Conservation (phyloP, 805 yeast genomes). For the Saccharomycopsis sp. region DNA sequence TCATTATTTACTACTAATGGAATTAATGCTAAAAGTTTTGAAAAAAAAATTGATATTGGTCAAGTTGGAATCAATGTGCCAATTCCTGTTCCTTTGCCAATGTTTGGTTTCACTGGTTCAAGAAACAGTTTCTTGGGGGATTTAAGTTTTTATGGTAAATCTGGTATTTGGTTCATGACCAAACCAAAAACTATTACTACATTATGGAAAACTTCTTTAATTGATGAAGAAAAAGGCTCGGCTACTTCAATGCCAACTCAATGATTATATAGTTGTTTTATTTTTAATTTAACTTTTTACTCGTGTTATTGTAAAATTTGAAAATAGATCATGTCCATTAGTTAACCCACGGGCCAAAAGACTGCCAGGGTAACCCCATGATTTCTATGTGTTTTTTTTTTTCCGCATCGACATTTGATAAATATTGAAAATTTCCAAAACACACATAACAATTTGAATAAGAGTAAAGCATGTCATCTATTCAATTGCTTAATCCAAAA, state of each 20-base stretch:
- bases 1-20: constrained; percentile 64
- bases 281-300: no score
- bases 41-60: constrained; percentile 58
- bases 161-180: constrained; percentile 63
- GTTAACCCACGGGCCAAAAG: no score
- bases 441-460: not conserved
- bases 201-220: constrained; percentile 37
- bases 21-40: constrained; percentile 59
- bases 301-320: not conserved
- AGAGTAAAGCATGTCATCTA: constrained; percentile 36
- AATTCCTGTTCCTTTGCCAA: constrained; percentile 72
- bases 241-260: constrained; percentile 15
- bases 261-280: not conserved
- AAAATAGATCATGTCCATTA: no score
- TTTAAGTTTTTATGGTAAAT: constrained; percentile 68
- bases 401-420: no score
- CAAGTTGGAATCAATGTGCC: constrained; percentile 75
- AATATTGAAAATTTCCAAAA: not conserved
- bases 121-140: constrained; percentile 71
- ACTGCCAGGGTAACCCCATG: no score
- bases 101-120: constrained; percentile 73
- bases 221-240: not conserved
- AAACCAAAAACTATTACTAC: constrained; percentile 67
- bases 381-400: not conserved
- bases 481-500: constrained; percentile 90